Evolutionary conservation across 2,329 filamentous ascomycete species (phyloP).

Genomic region (Helotiales sp.): DNA sequence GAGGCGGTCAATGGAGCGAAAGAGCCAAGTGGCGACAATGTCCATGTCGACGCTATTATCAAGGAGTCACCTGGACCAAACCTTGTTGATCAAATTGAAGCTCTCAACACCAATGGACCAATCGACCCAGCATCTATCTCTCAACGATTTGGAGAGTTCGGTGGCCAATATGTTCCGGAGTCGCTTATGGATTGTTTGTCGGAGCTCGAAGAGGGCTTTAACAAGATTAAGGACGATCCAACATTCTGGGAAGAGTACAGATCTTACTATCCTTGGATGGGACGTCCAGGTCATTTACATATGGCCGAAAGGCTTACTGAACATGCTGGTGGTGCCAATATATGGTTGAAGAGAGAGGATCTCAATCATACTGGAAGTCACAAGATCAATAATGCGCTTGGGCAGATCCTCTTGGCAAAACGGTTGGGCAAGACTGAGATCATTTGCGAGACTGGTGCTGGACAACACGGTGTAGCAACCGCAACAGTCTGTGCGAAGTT

Average conservation of each 20-base stretch:
- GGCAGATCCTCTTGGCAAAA: constrained; percentile 85
- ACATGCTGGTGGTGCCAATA: constrained; percentile 87
- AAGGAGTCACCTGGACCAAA: constrained; percentile 42
- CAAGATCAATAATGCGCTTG: constrained; percentile 99
- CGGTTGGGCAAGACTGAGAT: constrained; percentile 94
- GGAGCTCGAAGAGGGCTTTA: constrained; percentile 90
- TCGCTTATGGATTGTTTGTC: constrained; percentile 96
- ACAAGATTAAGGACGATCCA: constrained; percentile 82
- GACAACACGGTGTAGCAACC: constrained; percentile 96
- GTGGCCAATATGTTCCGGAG: constrained; percentile 96
- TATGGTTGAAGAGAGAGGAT: constrained; percentile 98
- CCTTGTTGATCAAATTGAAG: constrained; percentile 66
- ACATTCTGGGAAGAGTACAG: constrained; percentile 97
- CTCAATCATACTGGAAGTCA: constrained; percentile 97
- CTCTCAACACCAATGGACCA: constrained; percentile 61
- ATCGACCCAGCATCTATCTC: constrained; percentile 65
- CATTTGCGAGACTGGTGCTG: constrained; percentile 96
- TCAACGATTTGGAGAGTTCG: constrained; percentile 91
- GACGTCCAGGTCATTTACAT: constrained; percentile 89
- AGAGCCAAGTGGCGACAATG: constrained; percentile 60
- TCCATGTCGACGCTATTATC: constrained; percentile 73
- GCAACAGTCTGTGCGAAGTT: constrained; percentile 98
- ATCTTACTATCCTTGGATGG: constrained; percentile 97
- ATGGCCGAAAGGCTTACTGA: constrained; percentile 87
- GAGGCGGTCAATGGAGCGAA: constrained; percentile 68